Evolutionary conservation across 2,329 filamentous ascomycete genomes (phyloP).

Genomic region (Fusarium chuoi): DNA sequence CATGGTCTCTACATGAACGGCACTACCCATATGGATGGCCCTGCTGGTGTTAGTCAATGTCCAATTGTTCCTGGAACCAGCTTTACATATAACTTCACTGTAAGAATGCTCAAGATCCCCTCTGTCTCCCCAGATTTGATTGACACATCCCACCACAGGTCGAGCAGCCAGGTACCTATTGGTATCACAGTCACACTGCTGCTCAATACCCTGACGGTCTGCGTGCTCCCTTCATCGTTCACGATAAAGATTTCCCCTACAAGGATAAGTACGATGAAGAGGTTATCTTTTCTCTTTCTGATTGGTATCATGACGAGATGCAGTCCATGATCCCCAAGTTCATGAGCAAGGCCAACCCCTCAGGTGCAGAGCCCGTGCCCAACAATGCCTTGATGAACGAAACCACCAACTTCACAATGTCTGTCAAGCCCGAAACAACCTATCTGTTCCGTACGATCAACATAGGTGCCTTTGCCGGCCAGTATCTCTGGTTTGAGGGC

Average conservation of each 20-base stretch:
- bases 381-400: conserved; percentile 78
- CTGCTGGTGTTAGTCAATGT: conserved; percentile 73
- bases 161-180: conserved; percentile 78
- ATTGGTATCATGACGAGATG: conserved; percentile 76
- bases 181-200: conserved; percentile 78
- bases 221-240: conserved; percentile 70
- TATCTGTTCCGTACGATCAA: conserved; percentile 80
- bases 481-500: conserved; percentile 74
- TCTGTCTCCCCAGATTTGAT: not conserved
- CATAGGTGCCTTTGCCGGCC: conserved; percentile 75
- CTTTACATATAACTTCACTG: conserved; percentile 77
- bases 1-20: conserved; percentile 78
- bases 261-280: conserved; percentile 69
- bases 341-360: conserved; percentile 65
- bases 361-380: conserved; percentile 73
- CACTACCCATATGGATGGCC: conserved; percentile 77
- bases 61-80: conserved; percentile 69
- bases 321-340: conserved; percentile 58
- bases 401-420: conserved; percentile 67
- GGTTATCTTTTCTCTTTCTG: conserved; percentile 71
- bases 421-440: conserved; percentile 73
- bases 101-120: conserved; percentile 46
- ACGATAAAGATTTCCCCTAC: conserved; percentile 71
- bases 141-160: conserved; percentile 51
- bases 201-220: conserved; percentile 78